phyloP scores from a whole-genome alignment of 768 basidiomycete species.

The Chalciporus piperatus region DNA sequence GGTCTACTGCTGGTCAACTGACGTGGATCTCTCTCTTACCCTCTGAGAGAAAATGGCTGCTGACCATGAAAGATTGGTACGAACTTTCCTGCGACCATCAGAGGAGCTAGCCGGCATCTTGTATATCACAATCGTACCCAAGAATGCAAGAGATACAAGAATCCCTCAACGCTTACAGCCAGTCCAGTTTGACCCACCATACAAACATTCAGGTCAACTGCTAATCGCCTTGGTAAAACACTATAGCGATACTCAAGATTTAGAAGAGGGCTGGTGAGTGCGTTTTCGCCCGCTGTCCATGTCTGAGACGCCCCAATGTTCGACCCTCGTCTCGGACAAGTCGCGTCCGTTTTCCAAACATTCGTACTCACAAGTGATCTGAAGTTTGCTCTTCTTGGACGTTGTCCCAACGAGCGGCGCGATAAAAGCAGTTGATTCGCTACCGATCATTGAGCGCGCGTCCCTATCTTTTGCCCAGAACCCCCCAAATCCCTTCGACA shows the following conservation, averaged over 20 bases:
- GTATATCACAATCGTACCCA: slow-evolving; percentile 31
- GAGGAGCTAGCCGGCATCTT: slow-evolving; percentile 47
- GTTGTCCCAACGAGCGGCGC: neutral
- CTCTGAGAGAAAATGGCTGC: slow-evolving; percentile 6
- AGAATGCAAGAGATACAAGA: slow-evolving; percentile 1
- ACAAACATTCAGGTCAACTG: neutral
- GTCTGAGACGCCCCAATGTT: neutral
- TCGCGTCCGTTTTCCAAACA: neutral
- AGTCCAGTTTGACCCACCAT: neutral
- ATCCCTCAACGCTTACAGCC: neutral
- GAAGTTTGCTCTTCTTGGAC: slow-evolving; percentile 21
- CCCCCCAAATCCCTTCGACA: slow-evolving; percentile 30
- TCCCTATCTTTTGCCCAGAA: slow-evolving; percentile 57
- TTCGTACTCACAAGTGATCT: slow-evolving; percentile 1
- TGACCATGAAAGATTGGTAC: slow-evolving; percentile 13
- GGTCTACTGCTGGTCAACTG: too few relatives aligned
- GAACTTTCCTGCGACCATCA: slow-evolving; percentile 35
- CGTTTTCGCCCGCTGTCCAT: neutral
- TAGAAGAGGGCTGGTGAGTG: slow-evolving; percentile 58
- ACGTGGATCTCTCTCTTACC: neutral
- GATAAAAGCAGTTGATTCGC: slow-evolving; percentile 7
- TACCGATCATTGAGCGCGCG: slow-evolving; percentile 58
- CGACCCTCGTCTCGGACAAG: neutral
- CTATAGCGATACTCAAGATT: slow-evolving; percentile 37
- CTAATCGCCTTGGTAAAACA: slow-evolving; percentile 51